Conservation (phyloP, 2,329 filamentous ascomycete genomes). For the Camillea tinctor region DNA sequence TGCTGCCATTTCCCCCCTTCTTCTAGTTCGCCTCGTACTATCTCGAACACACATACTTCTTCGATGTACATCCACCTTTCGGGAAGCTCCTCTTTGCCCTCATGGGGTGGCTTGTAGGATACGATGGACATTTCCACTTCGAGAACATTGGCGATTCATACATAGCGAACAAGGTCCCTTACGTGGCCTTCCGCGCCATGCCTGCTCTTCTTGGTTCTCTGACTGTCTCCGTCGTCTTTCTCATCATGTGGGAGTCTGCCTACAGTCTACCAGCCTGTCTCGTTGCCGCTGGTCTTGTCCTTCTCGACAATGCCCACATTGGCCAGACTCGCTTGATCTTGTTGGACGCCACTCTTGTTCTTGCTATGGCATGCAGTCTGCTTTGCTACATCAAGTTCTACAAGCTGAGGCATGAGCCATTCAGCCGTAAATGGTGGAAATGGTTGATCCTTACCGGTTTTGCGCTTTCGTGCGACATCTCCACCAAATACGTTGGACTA, state of each 20-base stretch:
- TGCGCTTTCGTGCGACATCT: slow-evolving; percentile 93
- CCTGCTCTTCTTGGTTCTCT: slow-evolving; percentile 88
- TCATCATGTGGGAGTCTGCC: slow-evolving; percentile 99
- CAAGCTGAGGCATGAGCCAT: slow-evolving; percentile 86
- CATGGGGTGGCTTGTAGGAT: slow-evolving; percentile 96
- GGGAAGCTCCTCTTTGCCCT: slow-evolving; percentile 97
- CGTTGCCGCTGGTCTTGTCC: slow-evolving; percentile 78
- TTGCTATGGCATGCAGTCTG: slow-evolving; percentile 94
- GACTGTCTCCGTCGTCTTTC: slow-evolving; percentile 88
- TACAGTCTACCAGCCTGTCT: slow-evolving; percentile 94
- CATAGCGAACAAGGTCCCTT: slow-evolving; percentile 93
- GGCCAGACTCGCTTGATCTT: slow-evolving; percentile 94
- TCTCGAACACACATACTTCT: slow-evolving; percentile 96
- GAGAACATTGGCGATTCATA: slow-evolving; percentile 99
- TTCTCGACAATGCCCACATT: slow-evolving; percentile 97
- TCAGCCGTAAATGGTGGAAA: slow-evolving; percentile 98
- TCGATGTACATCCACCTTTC: slow-evolving; percentile 98
- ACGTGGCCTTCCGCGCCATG: slow-evolving; percentile 91
- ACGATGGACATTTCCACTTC: slow-evolving; percentile 95
- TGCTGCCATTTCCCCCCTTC: slow-evolving; percentile 19
- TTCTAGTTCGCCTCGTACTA: slow-evolving; percentile 73
- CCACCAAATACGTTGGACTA: slow-evolving; percentile 93
- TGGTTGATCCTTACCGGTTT: slow-evolving; percentile 96
- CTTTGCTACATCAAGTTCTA: slow-evolving; percentile 97
- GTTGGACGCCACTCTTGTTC: slow-evolving; percentile 87